phyloP scores from a whole-genome alignment of 352 stramenopile species.

The Pythium pyrilobum region DNA sequence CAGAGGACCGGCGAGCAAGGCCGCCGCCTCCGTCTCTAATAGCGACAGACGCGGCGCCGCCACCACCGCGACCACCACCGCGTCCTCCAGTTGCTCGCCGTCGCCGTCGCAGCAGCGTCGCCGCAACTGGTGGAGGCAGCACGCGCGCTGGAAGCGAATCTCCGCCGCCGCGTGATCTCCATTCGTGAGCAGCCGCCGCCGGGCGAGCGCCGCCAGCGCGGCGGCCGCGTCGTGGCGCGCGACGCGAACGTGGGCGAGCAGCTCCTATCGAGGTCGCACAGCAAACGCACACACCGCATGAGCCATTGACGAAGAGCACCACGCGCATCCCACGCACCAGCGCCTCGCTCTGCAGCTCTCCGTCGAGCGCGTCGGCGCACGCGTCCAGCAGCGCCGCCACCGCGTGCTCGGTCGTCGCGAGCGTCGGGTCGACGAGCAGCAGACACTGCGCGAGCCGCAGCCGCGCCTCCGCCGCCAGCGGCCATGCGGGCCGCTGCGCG shows the following conservation, averaged over 20 bases:
- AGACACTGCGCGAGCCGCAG: conserved; percentile 47
- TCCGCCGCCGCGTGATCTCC: conserved; percentile 13
- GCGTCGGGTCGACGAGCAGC: conserved; percentile 25
- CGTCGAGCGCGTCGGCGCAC: not conserved
- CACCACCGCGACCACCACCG: too few species aligned
- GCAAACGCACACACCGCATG: not conserved
- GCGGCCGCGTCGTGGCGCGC: conserved; percentile 1
- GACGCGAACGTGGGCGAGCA: conserved; percentile 38
- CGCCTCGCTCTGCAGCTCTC: not conserved
- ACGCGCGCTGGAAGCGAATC: conserved; percentile 28
- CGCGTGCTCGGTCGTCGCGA: conserved; percentile 7
- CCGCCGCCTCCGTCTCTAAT: not conserved
- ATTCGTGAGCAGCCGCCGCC: not conserved
- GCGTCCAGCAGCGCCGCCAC: conserved; percentile 6
- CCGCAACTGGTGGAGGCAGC: conserved; percentile 24
- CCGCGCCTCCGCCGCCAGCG: conserved; percentile 23
- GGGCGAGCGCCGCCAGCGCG: not conserved
- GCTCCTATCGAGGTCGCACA: conserved; percentile 22
- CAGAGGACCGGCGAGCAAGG: not conserved
- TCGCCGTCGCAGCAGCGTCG: conserved; percentile 2
- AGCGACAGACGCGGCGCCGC: not conserved
- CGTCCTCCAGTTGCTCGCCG: not conserved
- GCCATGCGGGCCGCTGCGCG: conserved; percentile 2
- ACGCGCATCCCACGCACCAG: not conserved
- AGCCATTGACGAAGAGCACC: too few species aligned